A percentile compares a stretch with the other conserved stretches of the same genome.
These are phyloP conservation scores for Teratosphaeria pseudoeucalypti DNA, from an alignment of 2,329 filamentous ascomycete genomes.

Conservation along the genomic window DNA sequence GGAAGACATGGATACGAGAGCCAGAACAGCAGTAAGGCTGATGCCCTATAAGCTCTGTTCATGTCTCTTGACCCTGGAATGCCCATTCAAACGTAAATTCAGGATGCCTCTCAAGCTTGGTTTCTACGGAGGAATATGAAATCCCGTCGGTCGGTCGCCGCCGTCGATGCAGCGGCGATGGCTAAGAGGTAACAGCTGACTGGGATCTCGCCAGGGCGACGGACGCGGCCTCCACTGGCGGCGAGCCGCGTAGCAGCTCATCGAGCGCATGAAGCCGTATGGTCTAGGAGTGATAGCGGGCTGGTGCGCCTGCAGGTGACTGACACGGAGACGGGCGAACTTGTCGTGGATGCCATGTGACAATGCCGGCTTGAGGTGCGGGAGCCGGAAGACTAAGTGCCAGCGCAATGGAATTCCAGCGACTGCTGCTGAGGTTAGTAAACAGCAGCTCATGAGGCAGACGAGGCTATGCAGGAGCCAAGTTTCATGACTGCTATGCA, in stretches of 20 bases:
- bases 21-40: too few relatives aligned
- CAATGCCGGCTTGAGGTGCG: constrained; percentile 5
- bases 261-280: constrained; percentile 8
- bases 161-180: constrained; percentile 14
- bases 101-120: constrained; percentile 13
- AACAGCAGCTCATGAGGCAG: not conserved
- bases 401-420: not conserved
- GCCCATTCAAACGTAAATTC: not conserved
- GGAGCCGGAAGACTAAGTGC: not conserved
- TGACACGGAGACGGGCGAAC: constrained; percentile 10
- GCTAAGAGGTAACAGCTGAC: constrained; percentile 1
- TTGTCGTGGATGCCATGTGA: constrained; percentile 16
- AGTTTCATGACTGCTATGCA: constrained; percentile 4
- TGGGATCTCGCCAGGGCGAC: constrained; percentile 12
- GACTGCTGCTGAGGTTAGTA: not conserved
- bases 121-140: constrained; percentile 12
- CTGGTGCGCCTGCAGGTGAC: constrained; percentile 11
- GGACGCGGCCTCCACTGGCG: constrained; percentile 2
- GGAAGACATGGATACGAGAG: too few relatives aligned
- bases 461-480: not conserved
- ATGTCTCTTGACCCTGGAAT: not conserved
- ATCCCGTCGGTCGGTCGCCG: constrained; percentile 12
- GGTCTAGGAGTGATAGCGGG: constrained; percentile 5
- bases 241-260: constrained; percentile 6
- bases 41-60: too few relatives aligned